Evolutionary conservation across 805 yeast species (phyloP).

Genomic region (Clavispora phyllophila): DNA sequence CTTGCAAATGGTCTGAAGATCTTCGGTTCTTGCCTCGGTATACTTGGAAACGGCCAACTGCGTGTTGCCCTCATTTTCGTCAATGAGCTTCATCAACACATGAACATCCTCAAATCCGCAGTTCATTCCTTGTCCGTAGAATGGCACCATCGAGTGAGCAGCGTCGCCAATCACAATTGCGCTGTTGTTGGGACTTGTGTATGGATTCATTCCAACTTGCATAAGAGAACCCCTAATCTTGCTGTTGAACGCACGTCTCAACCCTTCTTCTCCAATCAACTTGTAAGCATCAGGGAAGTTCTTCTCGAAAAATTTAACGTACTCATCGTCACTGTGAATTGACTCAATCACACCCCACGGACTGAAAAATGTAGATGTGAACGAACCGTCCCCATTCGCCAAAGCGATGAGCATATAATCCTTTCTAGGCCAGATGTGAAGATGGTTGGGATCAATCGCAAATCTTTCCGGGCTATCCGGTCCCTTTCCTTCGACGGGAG

Average conservation of each 20-base stretch:
- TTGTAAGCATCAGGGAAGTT: slow-evolving; percentile 73
- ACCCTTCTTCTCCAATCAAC: slow-evolving; percentile 56
- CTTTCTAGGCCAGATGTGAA: slow-evolving; percentile 91
- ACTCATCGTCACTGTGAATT: slow-evolving; percentile 39
- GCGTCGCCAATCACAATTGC: slow-evolving; percentile 84
- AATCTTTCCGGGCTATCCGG: slow-evolving; percentile 33
- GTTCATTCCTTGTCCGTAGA: slow-evolving; percentile 96
- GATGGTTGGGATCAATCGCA: slow-evolving; percentile 62
- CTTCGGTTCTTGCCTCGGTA: slow-evolving; percentile 52
- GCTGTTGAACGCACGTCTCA: slow-evolving; percentile 45
- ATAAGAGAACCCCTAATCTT: slow-evolving; percentile 78
- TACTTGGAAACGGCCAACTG: slow-evolving; percentile 50
- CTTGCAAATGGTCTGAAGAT: slow-evolving; percentile 69
- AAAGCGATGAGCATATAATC: slow-evolving; percentile 86
- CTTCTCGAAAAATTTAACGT: slow-evolving; percentile 47
- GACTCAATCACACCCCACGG: slow-evolving; percentile 66
- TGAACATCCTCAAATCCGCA: slow-evolving; percentile 92
- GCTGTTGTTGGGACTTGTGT: slow-evolving; percentile 54
- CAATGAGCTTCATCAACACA: slow-evolving; percentile 50
- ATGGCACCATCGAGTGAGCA: slow-evolving; percentile 97
- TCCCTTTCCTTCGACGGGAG: slow-evolving; percentile 37
- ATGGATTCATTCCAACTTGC: slow-evolving; percentile 66
- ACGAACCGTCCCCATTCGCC: slow-evolving; percentile 80
- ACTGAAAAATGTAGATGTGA: slow-evolving; percentile 85
- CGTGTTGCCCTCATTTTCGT: slow-evolving; percentile 37